Conservation (phyloP, 139 green algal species). For the Edaphochlamys debaryana region DNA sequence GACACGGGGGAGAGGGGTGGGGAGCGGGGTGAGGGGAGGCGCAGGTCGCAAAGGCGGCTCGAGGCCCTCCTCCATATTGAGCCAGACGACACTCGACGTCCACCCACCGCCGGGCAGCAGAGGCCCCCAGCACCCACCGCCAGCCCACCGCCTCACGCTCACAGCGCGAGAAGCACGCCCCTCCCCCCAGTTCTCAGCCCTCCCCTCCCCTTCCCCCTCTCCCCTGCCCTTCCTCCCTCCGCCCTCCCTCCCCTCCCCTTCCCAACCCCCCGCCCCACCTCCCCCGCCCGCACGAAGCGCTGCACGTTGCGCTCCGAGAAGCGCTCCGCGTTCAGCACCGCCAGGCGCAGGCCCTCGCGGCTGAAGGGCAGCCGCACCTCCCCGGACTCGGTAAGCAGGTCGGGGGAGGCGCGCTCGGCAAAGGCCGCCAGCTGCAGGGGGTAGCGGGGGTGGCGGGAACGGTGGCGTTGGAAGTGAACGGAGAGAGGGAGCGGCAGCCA, state of each 20-base stretch:
- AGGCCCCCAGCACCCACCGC: too few species aligned
- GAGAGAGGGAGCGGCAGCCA: too few species aligned
- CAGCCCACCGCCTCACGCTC: not conserved
- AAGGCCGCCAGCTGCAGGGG: not conserved
- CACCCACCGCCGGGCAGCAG: too few species aligned
- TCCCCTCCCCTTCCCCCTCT: too few species aligned
- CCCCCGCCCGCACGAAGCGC: constrained; percentile 46
- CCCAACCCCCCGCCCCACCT: constrained; percentile 15
- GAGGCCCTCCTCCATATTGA: not conserved
- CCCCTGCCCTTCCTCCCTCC: too few species aligned
- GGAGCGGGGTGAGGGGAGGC: not conserved
- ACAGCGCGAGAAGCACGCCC: not conserved
- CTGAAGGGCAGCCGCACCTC: constrained; percentile 64
- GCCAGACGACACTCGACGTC: too few species aligned
- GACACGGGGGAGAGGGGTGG: not conserved
- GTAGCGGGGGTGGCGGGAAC: not conserved
- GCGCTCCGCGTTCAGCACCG: constrained; percentile 64
- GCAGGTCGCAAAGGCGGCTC: not conserved
- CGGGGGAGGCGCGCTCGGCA: not conserved
- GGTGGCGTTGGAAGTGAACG: too few species aligned
- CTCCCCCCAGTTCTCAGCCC: not conserved
- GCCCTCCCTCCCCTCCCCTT: constrained; percentile 13
- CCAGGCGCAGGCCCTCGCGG: constrained; percentile 53
- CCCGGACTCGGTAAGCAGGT: not conserved
- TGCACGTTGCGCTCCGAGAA: constrained; percentile 51